A percentile compares a stretch with the other conserved stretches of the same genome.
phyloP scores from a whole-genome alignment of 257 asterid genomes.

The Solanum okadae region DNA sequence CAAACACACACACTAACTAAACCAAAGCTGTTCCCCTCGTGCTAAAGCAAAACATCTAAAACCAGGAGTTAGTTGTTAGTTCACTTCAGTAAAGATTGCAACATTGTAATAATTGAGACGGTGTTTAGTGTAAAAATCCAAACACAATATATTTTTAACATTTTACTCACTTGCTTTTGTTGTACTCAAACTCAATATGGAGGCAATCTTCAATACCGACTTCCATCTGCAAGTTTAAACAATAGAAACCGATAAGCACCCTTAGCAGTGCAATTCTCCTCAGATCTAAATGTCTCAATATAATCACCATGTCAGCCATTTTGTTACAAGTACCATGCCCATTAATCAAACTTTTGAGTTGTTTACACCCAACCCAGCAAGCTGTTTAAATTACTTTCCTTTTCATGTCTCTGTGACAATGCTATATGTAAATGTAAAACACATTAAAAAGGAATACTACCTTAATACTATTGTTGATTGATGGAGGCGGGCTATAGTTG shows the following conservation, averaged over 20 bases:
- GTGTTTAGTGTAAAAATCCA: background rate
- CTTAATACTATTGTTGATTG: conserved; percentile 95
- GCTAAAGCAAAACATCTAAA: background rate
- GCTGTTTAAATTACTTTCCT: conserved; percentile 5
- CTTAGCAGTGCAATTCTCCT: background rate
- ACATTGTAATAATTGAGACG: background rate
- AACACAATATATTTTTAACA: background rate
- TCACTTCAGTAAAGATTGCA: background rate
- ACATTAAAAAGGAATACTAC: conserved; percentile 24
- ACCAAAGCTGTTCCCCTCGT: background rate
- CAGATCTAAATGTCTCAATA: background rate
- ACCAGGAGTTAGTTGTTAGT: background rate
- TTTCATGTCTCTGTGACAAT: background rate
- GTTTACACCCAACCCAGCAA: background rate
- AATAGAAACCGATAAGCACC: background rate
- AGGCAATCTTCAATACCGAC: conserved; percentile 99
- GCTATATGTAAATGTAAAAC: background rate
- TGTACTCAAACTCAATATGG: conserved; percentile 97
- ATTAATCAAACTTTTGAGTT: background rate
- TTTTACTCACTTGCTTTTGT: conserved; percentile 81
- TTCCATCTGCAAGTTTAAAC: conserved; percentile 70
- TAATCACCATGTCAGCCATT: background rate
- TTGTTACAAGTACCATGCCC: background rate
- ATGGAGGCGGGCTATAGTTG: conserved; percentile 62
- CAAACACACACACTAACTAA: background rate